phyloP scores from a whole-genome alignment of 1,284 basidiomycete species.

The Apiotrichum veenhuisii region DNA sequence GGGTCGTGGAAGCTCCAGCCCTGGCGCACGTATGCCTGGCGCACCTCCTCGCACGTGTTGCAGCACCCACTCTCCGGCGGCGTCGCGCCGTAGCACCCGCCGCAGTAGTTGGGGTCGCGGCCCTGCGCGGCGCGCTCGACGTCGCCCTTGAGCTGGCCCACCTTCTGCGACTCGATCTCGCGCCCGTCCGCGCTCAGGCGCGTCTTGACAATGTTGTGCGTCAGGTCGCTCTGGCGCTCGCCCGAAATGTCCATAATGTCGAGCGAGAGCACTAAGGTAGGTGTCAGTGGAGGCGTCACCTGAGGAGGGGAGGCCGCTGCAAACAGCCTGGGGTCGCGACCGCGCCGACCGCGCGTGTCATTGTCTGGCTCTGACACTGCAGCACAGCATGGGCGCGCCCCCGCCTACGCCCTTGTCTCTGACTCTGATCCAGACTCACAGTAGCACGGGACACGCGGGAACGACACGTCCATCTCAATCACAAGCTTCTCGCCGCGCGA shows the following conservation, averaged over 20 bases:
- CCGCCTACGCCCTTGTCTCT: too few relatives aligned
- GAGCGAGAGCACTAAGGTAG: slow-evolving; percentile 71
- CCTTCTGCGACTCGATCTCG: slow-evolving; percentile 54
- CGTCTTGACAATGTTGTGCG: slow-evolving; percentile 84
- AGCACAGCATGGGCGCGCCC: too few relatives aligned
- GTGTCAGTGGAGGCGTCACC: too few relatives aligned
- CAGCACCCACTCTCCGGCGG: slow-evolving; percentile 83
- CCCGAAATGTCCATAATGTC: slow-evolving; percentile 99
- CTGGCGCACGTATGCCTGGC: slow-evolving; percentile 80
- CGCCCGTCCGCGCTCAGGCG: slow-evolving; percentile 65
- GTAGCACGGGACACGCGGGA: slow-evolving; percentile 96
- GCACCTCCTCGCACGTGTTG: slow-evolving; percentile 93
- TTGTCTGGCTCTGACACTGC: too few relatives aligned
- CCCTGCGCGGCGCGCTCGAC: slow-evolving; percentile 69
- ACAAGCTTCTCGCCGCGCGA: slow-evolving; percentile 91
- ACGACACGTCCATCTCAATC: slow-evolving; percentile 88
- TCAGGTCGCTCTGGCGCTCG: slow-evolving; percentile 82
- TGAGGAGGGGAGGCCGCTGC: too few relatives aligned
- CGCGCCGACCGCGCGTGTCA: too few relatives aligned
- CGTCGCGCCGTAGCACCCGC: slow-evolving; percentile 93
- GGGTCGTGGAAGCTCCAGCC: slow-evolving; percentile 95
- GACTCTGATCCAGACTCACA: slow-evolving; percentile 64
- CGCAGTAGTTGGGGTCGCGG: slow-evolving; percentile 71
- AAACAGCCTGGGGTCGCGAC: too few relatives aligned
- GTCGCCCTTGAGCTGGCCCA: slow-evolving; percentile 68